Conservation (phyloP, 352 stramenopile genomes). For the Pythium volutum region DNA sequence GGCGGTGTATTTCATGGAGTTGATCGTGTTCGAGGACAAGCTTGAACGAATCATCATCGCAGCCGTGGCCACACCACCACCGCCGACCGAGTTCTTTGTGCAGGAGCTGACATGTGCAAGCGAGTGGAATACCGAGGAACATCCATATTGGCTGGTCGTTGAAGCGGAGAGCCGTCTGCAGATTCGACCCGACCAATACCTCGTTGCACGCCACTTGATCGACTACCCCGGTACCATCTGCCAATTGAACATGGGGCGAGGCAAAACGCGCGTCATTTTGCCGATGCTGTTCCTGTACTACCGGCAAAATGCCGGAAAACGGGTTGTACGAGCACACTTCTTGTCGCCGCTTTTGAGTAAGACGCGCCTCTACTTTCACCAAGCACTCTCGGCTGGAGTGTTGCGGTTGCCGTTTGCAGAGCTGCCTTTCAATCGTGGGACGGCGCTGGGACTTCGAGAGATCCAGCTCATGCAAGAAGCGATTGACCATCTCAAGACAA, state of each 20-base stretch:
- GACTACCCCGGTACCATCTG: slow-evolving; percentile 57
- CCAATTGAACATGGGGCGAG: slow-evolving; percentile 86
- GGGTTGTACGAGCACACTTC: slow-evolving; percentile 55
- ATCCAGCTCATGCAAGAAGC: slow-evolving; percentile 37
- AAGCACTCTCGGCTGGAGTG: slow-evolving; percentile 37
- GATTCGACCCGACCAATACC: slow-evolving; percentile 80
- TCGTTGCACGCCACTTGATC: slow-evolving; percentile 70
- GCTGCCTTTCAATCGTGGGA: slow-evolving; percentile 60
- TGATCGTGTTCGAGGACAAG: slow-evolving; percentile 82
- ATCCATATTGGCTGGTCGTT: slow-evolving; percentile 87
- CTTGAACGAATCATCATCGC: slow-evolving; percentile 41
- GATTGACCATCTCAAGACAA: slow-evolving; percentile 33
- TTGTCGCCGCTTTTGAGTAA: slow-evolving; percentile 56
- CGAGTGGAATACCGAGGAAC: slow-evolving; percentile 47
- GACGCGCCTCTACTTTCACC: slow-evolving; percentile 60
- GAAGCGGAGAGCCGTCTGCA: slow-evolving; percentile 78
- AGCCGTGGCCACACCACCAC: background rate
- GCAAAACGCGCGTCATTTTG: slow-evolving; percentile 85
- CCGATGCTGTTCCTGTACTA: slow-evolving; percentile 86
- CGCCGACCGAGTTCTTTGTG: slow-evolving; percentile 57
- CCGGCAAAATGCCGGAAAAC: slow-evolving; percentile 9
- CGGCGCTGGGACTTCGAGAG: slow-evolving; percentile 30
- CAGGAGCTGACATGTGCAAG: slow-evolving; percentile 27
- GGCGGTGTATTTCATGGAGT: slow-evolving; percentile 47
- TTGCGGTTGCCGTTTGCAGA: slow-evolving; percentile 45